Evolutionary conservation across 805 yeast species (phyloP), one percentile per base, ranked within the genome.

Genomic region (Yamadazyma nakazawae): DNA sequence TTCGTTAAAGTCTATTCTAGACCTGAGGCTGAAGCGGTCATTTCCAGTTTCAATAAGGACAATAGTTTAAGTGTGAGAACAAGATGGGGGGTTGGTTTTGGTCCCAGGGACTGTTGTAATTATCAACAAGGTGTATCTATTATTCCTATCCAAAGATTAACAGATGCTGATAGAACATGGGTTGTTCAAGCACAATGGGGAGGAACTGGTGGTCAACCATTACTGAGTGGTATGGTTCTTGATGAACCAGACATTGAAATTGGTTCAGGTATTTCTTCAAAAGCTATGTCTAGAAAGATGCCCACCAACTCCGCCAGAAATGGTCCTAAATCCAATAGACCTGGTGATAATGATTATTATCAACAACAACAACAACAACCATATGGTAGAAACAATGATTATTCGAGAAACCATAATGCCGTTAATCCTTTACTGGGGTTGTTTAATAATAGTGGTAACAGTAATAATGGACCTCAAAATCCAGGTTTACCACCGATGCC

Each of bases 41-140:
- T 89, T 48, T 74, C 78, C 35, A 79, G 82, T 36, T 89, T 91
- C 69, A 81, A 81, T 59, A 81, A 83, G 55, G 84, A 82, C 51
- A 84, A 85, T 35, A 65, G 79, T 9, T 68, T 72, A 61, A 71
- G 80, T 55, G 72, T 94, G 55, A 80, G 98, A 67, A 88, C 95
- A 4, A 79, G 97, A 62, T 94, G 99, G 99, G 99, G 98, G 55
- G 98, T 94, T 52, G 99, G 99, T 1, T 94, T 87, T 61, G 99
- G 99, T 4, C 99, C 99, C 45, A 82, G 99, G 72, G 98, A 94
- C 65, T 92, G 98, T 72, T 88, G 96, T 64, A 95, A 94, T 67
- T 94, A 94, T 67, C 91, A 84, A 60, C 84, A 84, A 48, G 99
- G 99, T 51, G 76, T 84, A 34, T 85, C 96, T 50, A 79, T 90